These are phyloP conservation scores for Atkinsonella texensis DNA, from an alignment of 2,329 filamentous ascomycete species.

Conservation along the genomic window DNA sequence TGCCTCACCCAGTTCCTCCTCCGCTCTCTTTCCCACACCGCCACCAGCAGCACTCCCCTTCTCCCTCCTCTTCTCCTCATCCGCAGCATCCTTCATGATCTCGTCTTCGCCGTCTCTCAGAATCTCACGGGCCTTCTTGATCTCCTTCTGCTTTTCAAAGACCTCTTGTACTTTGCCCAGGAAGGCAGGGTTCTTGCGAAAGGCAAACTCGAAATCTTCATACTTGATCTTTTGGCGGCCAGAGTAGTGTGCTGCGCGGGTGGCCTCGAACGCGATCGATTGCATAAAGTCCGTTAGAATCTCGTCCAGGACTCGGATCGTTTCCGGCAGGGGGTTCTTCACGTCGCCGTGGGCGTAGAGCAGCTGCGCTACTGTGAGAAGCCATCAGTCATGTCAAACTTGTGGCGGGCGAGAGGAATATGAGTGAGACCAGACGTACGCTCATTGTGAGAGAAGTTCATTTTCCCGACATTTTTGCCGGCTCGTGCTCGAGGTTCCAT, in stretches of 20 bases:
- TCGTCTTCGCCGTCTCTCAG: conserved; percentile 56
- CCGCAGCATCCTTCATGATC: conserved; percentile 40
- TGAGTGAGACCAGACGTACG: conserved; percentile 33
- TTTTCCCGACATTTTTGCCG: conserved; percentile 70
- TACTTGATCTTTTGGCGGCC: conserved; percentile 95
- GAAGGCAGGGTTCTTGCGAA: conserved; percentile 74
- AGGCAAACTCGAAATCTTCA: conserved; percentile 92
- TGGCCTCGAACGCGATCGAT: conserved; percentile 82
- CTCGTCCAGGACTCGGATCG: conserved; percentile 80
- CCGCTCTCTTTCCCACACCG: conserved; percentile 16
- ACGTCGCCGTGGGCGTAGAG: conserved; percentile 75
- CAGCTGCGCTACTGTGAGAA: conserved; percentile 50
- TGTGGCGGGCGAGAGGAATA: not conserved
- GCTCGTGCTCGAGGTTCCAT: conserved; percentile 70
- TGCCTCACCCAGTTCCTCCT: conserved; percentile 40
- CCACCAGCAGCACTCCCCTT: conserved; percentile 12
- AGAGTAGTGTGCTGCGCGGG: conserved; percentile 71
- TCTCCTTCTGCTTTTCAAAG: conserved; percentile 74
- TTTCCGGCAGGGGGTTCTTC: conserved; percentile 66
- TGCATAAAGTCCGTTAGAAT: conserved; percentile 96
- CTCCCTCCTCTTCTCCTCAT: conserved; percentile 28
- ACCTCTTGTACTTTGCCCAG: conserved; percentile 84
- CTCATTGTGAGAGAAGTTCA: conserved; percentile 66
- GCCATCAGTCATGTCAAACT: not conserved
- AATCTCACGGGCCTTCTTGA: conserved; percentile 71